Evolutionary conservation across 306 rosid species (phyloP).

Genomic region (Quercus bicolor): DNA sequence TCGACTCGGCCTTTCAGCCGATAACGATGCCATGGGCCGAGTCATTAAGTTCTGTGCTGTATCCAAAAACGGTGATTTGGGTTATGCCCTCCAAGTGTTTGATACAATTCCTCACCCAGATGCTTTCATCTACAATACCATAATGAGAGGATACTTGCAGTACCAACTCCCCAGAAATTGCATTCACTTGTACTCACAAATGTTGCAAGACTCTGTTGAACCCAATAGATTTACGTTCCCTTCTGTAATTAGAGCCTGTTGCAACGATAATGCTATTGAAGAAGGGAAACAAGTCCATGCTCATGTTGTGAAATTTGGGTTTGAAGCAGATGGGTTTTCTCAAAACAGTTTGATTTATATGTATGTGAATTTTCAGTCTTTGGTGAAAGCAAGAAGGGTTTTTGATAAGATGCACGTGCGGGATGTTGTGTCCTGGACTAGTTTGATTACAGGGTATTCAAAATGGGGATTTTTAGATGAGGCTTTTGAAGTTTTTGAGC

Average conservation of each 20-base stretch:
- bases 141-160: constrained; percentile 40
- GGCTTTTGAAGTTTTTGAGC: constrained; percentile 44
- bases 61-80: constrained; percentile 31
- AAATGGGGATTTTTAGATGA: constrained; percentile 44
- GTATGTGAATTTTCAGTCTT: constrained; percentile 38
- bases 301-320: constrained; percentile 53
- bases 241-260: constrained; percentile 41
- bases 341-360: constrained; percentile 42
- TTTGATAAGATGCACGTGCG: constrained; percentile 38
- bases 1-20: constrained; percentile 48
- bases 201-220: constrained; percentile 36
- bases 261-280: constrained; percentile 9
- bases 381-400: constrained; percentile 47
- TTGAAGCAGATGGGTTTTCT: constrained; percentile 34
- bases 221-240: constrained; percentile 65
- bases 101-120: constrained; percentile 29
- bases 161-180: constrained; percentile 22
- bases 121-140: constrained; percentile 55
- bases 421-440: constrained; percentile 62
- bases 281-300: constrained; percentile 56
- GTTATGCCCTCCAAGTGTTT: too few species aligned
- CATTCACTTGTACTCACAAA: constrained; percentile 40
- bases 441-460: constrained; percentile 52
- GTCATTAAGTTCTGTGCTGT: constrained; percentile 51
- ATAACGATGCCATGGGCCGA: constrained; percentile 52